Conservation (phyloP, 2,329 filamentous ascomycete species). For the Pseudogymnoascus sp. region DNA sequence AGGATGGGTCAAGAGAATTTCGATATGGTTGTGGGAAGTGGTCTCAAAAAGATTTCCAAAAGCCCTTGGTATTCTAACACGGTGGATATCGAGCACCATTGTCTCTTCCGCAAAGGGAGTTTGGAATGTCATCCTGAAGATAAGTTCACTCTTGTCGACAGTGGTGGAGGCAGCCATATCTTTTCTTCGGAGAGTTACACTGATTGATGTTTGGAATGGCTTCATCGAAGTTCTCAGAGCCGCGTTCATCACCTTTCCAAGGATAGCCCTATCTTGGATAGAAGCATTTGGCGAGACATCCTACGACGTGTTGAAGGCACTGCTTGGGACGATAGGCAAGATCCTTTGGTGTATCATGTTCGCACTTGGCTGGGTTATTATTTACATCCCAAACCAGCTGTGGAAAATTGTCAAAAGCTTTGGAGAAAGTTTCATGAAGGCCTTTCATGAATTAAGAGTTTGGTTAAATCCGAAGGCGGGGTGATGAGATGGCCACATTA, state of each 20-base stretch:
- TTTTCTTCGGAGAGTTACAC: conserved; percentile 32
- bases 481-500: neutral
- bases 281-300: conserved; percentile 20
- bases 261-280: conserved; percentile 24
- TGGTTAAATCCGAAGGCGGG: conserved; percentile 33
- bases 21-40: conserved; percentile 15
- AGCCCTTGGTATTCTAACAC: conserved; percentile 22
- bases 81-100: conserved; percentile 29
- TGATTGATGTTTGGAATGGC: conserved; percentile 36
- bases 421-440: conserved; percentile 28
- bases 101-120: conserved; percentile 24
- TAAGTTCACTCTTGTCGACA: conserved; percentile 34
- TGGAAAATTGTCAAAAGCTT: conserved; percentile 29
- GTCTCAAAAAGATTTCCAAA: conserved; percentile 21
- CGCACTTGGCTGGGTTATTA: conserved; percentile 26
- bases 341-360: conserved; percentile 24
- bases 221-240: conserved; percentile 26
- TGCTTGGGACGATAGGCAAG: conserved; percentile 30
- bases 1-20: conserved; percentile 15
- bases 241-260: conserved; percentile 30
- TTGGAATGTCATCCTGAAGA: conserved; percentile 21
- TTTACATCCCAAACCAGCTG: conserved; percentile 31
- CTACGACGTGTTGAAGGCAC: conserved; percentile 24
- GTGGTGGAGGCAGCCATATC: conserved; percentile 28
- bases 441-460: conserved; percentile 32